Base-by-base conservation (phyloP, 2,329 filamentous ascomycete genomes). In the Dissoconium aciculare region DNA sequence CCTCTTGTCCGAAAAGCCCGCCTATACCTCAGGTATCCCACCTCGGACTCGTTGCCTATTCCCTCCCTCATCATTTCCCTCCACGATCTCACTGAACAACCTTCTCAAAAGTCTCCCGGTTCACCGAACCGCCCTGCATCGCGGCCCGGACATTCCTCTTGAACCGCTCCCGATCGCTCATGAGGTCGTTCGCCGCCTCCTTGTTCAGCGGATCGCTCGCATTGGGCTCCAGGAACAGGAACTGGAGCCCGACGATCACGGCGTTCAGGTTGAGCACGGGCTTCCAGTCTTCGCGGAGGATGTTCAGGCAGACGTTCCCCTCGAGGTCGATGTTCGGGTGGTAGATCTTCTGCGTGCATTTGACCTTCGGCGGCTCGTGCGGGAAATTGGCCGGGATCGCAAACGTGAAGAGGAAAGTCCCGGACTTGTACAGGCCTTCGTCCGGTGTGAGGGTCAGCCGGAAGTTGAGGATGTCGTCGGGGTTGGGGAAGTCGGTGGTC, bases 261-360 rank as follows among this genome's bases (percentile, higher is more conserved):
- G 89, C 85, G 53, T 95, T 94, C 54, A 98, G 58, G 56, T 95
- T 95, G 53, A 98, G 62, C 26, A 98, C 89, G 0, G 89, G 89
- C 66, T 95, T 98, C 89, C 89, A 98, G 62, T 98, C 89, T 62
- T 98, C 89, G 39, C 89, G 68, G 50, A 98, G 59, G 49, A 98
- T 98, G 56, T 98, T 98, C 51, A 98, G 62, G 63, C 89, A 98
- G 40, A 98, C 85, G 54, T 98, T 98, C 46, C 89, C 89, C 55
- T 95, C 83, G 24, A 93, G 69, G 52, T 98, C 89, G 54, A 98
- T 98, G 58, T 98, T 98, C 4, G 89, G 89, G 55, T 98, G 89
- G 62, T 98, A 98, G 49, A 98, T 95, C 67, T 93, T 95, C 60
- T 98, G 82, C 45, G 76, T 79, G 62, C 89, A 95, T 52, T 81